Percentiles rank a stretch among this genome's conserved stretches.
These are phyloP conservation scores for Claviceps capensis DNA, from an alignment of 2,329 filamentous ascomycete genomes.

Conservation along the genomic window DNA sequence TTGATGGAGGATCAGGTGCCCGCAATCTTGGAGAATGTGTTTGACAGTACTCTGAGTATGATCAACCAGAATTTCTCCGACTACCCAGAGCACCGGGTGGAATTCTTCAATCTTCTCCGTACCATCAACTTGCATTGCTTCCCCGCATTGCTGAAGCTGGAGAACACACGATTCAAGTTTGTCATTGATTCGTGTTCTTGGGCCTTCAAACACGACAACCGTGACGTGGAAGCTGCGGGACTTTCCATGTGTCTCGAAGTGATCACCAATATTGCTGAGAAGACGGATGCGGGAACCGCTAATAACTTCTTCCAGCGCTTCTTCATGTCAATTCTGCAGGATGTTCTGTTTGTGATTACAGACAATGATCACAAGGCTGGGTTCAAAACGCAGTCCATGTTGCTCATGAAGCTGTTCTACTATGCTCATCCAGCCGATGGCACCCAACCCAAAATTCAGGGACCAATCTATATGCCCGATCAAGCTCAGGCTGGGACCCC, in stretches of 20 bases:
- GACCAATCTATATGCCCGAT: slow-evolving; percentile 75
- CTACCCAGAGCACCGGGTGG: slow-evolving; percentile 96
- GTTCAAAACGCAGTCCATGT: slow-evolving; percentile 93
- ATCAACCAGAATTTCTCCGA: slow-evolving; percentile 99
- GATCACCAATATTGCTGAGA: slow-evolving; percentile 93
- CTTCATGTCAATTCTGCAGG: slow-evolving; percentile 88
- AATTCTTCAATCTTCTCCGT: slow-evolving; percentile 94
- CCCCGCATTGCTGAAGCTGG: slow-evolving; percentile 81
- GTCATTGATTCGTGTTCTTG: slow-evolving; percentile 99
- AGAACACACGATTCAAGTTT: slow-evolving; percentile 96
- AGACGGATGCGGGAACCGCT: slow-evolving; percentile 72
- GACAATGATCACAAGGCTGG: slow-evolving; percentile 98
- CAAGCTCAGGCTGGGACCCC: slow-evolving; percentile 71
- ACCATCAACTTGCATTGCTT: slow-evolving; percentile 97
- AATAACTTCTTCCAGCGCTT: slow-evolving; percentile 98
- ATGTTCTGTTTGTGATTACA: slow-evolving; percentile 95
- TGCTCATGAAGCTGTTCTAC: slow-evolving; percentile 91
- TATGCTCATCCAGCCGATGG: slow-evolving; percentile 66
- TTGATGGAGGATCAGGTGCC: slow-evolving; percentile 98
- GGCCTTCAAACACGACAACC: slow-evolving; percentile 99
- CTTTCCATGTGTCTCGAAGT: slow-evolving; percentile 97
- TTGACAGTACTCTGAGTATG: slow-evolving; percentile 97
- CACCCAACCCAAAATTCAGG: slow-evolving; percentile 69
- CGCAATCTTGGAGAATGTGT: slow-evolving; percentile 95
- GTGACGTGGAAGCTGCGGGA: slow-evolving; percentile 89